phyloP scores from a whole-genome alignment of 139 green algal genomes.

The Pleodorina starrii region DNA sequence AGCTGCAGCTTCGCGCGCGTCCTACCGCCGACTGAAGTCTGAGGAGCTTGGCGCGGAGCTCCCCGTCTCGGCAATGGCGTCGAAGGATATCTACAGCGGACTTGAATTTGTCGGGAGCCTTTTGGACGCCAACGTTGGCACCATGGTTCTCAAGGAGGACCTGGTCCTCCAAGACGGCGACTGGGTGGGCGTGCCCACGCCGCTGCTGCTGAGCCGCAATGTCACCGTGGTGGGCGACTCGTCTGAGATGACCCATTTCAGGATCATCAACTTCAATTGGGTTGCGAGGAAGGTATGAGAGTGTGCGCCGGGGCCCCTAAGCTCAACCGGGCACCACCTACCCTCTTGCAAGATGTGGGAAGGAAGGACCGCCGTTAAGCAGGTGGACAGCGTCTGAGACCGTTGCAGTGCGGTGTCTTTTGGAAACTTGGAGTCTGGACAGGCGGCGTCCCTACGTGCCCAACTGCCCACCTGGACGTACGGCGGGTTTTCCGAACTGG shows the following conservation, averaged over 20 bases:
- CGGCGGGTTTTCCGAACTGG: too few relatives aligned
- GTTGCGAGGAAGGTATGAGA: background rate
- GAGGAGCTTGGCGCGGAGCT: too few relatives aligned
- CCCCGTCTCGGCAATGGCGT: too few relatives aligned
- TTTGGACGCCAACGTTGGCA: background rate
- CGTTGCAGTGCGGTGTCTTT: background rate
- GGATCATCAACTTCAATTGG: background rate
- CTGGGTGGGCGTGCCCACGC: background rate
- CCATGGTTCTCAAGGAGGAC: background rate
- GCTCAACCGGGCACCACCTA: background rate
- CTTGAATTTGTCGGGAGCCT: background rate
- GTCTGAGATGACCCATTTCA: background rate
- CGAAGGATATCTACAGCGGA: background rate
- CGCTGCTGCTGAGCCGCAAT: background rate
- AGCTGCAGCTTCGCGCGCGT: too few relatives aligned
- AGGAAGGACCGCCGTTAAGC: background rate
- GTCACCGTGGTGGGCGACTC: background rate
- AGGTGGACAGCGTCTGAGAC: background rate
- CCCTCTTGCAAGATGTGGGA: background rate
- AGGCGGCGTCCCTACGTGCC: background rate
- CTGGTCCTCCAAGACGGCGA: background rate
- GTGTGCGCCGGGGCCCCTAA: background rate
- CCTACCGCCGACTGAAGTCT: too few relatives aligned
- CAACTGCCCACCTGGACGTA: background rate
- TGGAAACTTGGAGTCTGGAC: background rate